Percentiles rank a stretch among this genome's conserved stretches.
phyloP scores from a whole-genome alignment of 139 green algal species.

The Chlamydomonas asymmetrica region DNA sequence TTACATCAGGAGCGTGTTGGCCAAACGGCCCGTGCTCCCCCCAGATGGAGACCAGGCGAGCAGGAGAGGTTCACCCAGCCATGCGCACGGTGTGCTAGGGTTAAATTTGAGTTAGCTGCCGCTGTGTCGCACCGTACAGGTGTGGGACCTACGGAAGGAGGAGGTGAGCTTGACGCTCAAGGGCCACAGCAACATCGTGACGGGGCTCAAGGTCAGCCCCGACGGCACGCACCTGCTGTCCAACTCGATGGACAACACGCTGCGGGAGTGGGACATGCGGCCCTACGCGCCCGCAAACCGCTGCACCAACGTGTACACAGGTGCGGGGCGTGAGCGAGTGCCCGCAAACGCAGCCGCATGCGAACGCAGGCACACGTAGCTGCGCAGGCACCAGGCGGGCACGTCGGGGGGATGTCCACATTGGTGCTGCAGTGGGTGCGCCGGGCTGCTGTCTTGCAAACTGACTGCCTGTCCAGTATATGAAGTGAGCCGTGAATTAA shows the following conservation, averaged over 20 bases:
- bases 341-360: neutral
- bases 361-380: too few relatives aligned
- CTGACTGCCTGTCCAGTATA: too few relatives aligned
- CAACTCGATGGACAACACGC: slow-evolving; percentile 97
- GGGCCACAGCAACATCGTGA: slow-evolving; percentile 81
- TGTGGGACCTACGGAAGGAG: slow-evolving; percentile 86
- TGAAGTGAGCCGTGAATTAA: too few relatives aligned
- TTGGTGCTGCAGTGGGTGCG: too few relatives aligned
- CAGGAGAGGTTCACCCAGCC: too few relatives aligned
- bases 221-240: slow-evolving; percentile 88
- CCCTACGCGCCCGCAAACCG: slow-evolving; percentile 89
- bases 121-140: slow-evolving; percentile 22
- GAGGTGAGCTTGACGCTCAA: slow-evolving; percentile 61
- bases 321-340: slow-evolving; percentile 2
- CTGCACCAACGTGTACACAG: slow-evolving; percentile 67
- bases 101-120: too few relatives aligned
- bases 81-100: too few relatives aligned
- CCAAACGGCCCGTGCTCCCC: too few relatives aligned
- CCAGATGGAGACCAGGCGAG: too few relatives aligned
- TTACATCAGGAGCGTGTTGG: too few relatives aligned
- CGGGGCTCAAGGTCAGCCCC: slow-evolving; percentile 80
- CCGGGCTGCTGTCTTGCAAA: neutral
- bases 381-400: too few relatives aligned
- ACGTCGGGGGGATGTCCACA: too few relatives aligned
- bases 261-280: slow-evolving; percentile 77